phyloP scores from a whole-genome alignment of 2,329 filamentous ascomycete genomes.

The Capronia americana region DNA sequence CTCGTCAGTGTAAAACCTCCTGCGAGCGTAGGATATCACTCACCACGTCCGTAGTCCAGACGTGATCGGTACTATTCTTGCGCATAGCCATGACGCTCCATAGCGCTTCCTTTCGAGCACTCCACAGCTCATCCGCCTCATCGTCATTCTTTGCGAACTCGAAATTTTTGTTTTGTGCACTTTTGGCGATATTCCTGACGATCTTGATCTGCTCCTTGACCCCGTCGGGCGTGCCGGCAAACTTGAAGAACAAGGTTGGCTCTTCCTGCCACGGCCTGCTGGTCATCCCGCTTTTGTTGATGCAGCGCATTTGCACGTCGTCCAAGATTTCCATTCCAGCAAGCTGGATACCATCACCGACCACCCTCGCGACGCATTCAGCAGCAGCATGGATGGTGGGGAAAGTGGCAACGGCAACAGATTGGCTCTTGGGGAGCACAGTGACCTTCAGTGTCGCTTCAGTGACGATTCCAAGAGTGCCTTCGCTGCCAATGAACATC shows the following conservation, averaged over 20 bases:
- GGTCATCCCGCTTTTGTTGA: conserved; percentile 60
- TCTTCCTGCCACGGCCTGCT: conserved; percentile 68
- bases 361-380: conserved; percentile 79
- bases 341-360: conserved; percentile 79
- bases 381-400: conserved; percentile 71
- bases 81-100: conserved; percentile 74
- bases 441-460: conserved; percentile 89
- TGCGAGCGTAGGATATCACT: not conserved
- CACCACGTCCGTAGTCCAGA: conserved; percentile 79
- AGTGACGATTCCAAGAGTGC: conserved; percentile 87
- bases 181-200: conserved; percentile 65
- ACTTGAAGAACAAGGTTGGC: conserved; percentile 78
- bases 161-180: conserved; percentile 64
- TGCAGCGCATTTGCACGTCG: conserved; percentile 83
- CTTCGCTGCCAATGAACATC: conserved; percentile 89
- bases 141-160: conserved; percentile 70
- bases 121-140: conserved; percentile 75
- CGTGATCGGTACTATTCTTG: conserved; percentile 63
- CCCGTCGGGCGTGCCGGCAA: conserved; percentile 67
- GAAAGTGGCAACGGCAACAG: conserved; percentile 78
- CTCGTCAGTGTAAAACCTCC: not conserved
- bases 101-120: conserved; percentile 74
- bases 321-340: conserved; percentile 93
- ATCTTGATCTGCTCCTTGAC: conserved; percentile 70
- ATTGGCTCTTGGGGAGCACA: conserved; percentile 77